Percentiles rank a stretch among this genome's conserved stretches.
phyloP scores from a whole-genome alignment of 2,329 filamentous ascomycete species.

The Verticillium isaacii region DNA sequence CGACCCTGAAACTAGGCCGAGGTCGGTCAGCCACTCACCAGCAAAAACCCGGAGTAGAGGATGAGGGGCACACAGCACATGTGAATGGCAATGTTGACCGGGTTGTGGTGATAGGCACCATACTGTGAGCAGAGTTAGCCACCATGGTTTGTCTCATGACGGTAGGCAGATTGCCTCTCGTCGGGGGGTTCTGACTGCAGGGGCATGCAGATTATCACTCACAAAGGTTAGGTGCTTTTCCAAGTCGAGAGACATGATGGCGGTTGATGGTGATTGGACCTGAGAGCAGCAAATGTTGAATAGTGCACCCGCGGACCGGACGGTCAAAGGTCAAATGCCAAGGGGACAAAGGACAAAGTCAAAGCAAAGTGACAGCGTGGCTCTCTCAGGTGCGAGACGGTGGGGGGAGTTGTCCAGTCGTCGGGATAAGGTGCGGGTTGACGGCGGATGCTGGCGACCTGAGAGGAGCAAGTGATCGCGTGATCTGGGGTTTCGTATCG shows the following conservation, averaged over 20 bases:
- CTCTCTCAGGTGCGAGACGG: not conserved
- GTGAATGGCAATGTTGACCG: constrained; percentile 73
- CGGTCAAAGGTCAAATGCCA: not conserved
- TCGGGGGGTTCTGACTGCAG: not conserved
- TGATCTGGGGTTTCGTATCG: not conserved
- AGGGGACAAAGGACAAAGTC: not conserved
- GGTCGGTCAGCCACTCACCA: constrained; percentile 49
- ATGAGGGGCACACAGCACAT: constrained; percentile 76
- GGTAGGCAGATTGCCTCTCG: not conserved
- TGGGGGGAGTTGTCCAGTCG: not conserved
- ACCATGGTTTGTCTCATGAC: not conserved
- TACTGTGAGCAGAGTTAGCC: constrained; percentile 49
- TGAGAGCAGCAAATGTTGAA: not conserved
- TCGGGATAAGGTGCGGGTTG: not conserved
- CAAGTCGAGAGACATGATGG: constrained; percentile 64
- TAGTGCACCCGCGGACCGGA: not conserved
- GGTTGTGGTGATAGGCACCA: constrained; percentile 77
- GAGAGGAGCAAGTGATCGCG: not conserved
- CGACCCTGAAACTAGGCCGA: not conserved
- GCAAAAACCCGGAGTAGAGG: constrained; percentile 63
- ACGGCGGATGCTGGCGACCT: not conserved
- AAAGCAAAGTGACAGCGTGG: not conserved
- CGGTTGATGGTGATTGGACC: constrained; percentile 4
- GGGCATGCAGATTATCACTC: constrained; percentile 28
- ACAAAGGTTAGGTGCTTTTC: constrained; percentile 82